Evolutionary conservation across 176 grass and related monocot species (phyloP).

Genomic region (Melocanna baccifera): DNA sequence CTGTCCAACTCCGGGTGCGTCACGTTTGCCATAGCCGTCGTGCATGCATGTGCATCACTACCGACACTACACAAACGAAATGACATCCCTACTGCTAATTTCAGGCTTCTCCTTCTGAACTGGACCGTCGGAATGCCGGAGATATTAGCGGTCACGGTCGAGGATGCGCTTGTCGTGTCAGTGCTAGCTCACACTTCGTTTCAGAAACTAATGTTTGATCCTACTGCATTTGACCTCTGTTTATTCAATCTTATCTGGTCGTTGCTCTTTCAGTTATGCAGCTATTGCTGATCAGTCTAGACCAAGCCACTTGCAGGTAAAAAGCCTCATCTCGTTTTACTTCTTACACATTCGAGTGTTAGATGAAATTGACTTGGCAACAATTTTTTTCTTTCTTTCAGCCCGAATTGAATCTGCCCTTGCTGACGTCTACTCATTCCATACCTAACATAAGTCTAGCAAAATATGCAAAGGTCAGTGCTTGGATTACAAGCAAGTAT

Average conservation of each 20-base stretch:
- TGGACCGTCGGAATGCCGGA: slow-evolving; percentile 91
- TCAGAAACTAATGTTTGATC: not conserved
- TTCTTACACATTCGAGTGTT: not conserved
- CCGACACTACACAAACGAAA: not conserved
- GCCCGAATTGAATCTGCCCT: slow-evolving; percentile 64
- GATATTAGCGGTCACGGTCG: slow-evolving; percentile 76
- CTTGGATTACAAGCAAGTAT: not conserved
- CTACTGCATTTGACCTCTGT: not conserved
- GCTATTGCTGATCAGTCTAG: slow-evolving; percentile 46
- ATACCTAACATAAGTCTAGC: slow-evolving; percentile 64
- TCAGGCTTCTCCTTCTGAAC: slow-evolving; percentile 83
- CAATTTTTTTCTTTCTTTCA: not conserved
- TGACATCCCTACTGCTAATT: not conserved
- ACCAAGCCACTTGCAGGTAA: slow-evolving; percentile 41
- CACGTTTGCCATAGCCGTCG: not conserved
- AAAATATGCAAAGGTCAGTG: slow-evolving; percentile 66
- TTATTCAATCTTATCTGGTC: not conserved
- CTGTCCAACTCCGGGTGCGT: too few species aligned
- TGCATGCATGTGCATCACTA: too few species aligned
- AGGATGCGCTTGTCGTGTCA: slow-evolving; percentile 71
- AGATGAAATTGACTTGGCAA: not conserved
- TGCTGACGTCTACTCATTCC: slow-evolving; percentile 38
- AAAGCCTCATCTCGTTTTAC: not conserved
- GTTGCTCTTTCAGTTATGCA: slow-evolving; percentile 58
- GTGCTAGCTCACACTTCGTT: not conserved